Evolutionary conservation across 2,329 filamentous ascomycete species (phyloP).

Genomic region (Pseudocercospora macadamiae): DNA sequence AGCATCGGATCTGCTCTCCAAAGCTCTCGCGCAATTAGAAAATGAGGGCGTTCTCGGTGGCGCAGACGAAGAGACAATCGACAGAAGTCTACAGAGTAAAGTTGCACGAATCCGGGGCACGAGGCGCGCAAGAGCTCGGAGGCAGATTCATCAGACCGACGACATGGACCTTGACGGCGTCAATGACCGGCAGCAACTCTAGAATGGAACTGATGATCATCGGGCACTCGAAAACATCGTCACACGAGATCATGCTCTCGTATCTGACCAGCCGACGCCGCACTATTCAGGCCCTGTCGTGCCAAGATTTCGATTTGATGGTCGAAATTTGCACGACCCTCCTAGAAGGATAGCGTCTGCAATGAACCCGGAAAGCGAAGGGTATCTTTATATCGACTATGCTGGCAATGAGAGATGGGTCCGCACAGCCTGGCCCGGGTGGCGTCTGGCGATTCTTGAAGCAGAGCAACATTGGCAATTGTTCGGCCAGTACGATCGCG

Average conservation of each 20-base stretch:
- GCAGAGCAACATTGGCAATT: neutral
- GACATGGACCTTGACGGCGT: conserved; percentile 31
- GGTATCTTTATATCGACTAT: conserved; percentile 1
- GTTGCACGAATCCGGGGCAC: conserved; percentile 22
- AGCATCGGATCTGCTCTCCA: conserved; percentile 75
- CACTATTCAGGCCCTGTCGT: neutral
- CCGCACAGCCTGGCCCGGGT: neutral
- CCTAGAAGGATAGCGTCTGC: neutral
- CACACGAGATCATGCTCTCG: neutral
- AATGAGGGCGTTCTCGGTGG: conserved; percentile 51
- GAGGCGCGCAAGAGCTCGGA: conserved; percentile 11
- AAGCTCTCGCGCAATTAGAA: conserved; percentile 68
- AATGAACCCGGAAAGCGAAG: neutral
- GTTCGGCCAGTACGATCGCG: too few relatives aligned
- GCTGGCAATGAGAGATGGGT: neutral
- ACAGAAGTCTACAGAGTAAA: conserved; percentile 26
- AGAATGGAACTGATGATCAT: neutral
- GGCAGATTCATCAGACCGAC: conserved; percentile 8
- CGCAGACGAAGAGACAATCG: conserved; percentile 43
- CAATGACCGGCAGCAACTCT: neutral
- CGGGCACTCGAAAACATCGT: neutral
- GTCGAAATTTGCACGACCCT: neutral
- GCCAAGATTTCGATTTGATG: conserved; percentile 2
- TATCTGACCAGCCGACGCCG: neutral
- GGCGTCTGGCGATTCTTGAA: neutral